Base-by-base conservation (phyloP, 805 yeast species). In the Yarrowia porcina region DNA sequence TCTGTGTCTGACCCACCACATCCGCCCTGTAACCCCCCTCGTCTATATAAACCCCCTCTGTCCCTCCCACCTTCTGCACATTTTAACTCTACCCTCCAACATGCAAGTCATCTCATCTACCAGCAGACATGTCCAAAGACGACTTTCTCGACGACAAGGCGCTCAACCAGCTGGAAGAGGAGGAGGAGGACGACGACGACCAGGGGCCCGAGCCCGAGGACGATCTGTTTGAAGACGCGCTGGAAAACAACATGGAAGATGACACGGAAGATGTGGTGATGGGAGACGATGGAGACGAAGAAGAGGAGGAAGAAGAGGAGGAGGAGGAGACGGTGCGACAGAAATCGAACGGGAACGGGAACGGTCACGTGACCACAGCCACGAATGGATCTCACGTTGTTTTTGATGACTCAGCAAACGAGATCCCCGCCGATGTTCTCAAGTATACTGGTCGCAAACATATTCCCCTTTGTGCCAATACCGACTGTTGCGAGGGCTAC, bases 401-500 rank as follows among this genome's bases (percentile, higher is more conserved):
- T 11, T 71, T 47, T 7, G 68, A 66, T 3, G 67, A 52, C 30
- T 66, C 63, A 15, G 65, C 47, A 13, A 68, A 65, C 17, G 71
- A 69, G 52, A 64, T 64, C 15, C 67, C 68, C 28, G 50, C 30
- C 8, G 61, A 57, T n/a, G 32, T 10, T 32, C 59, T 52, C 44
- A 64, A 57, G 10, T 64, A 64, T 17, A 65, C 66, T 36, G 49
- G 64, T 44, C n/a, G 67, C 66, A 21, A 44, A 18, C 27, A 45
- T 41, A 21, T 32, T 57, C 39, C 42, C 20, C 15, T 33, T 61
- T 61, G 25, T 28, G 44, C 41, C 32, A 50, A 20, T 38, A 41
- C 11, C 1, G 75, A 77, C 61, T 57, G 74, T 0, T 84, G 90
- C 9, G 77, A 80, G 2, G 75, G 82, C 0, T 84, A 85, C 67